Evolutionary conservation across 2,329 filamentous ascomycete species (phyloP), one percentile per base, ranked within the genome.

Genomic region (Colletotrichum chlorophyti): DNA sequence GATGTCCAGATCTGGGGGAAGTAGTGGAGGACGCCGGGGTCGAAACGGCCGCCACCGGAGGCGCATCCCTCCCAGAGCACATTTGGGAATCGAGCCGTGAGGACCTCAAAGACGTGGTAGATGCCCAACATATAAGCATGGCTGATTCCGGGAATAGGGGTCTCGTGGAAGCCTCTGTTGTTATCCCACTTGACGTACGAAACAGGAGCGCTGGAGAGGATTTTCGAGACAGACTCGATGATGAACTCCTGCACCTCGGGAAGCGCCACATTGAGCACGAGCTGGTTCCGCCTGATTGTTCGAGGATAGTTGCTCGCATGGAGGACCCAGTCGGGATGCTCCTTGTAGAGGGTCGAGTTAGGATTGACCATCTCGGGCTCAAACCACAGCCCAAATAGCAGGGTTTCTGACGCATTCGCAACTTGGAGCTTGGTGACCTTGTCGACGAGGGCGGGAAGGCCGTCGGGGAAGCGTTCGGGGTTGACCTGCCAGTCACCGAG

Each of bases 321-420:
- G 49, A 89, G 65, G 3, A 77, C 84, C 86, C 86, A 89, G 53
- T 89, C 85, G 0, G 86, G 86, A 62, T 89, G 86, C 40, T 83
- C 72, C 1, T 78, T 69, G 66, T 89, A 89, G 2, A 89, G 74
- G 2, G 75, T 79, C 0, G 86, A 88, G 50, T 85, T 82, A 2
- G 83, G 81, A 54, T 85, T 87, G 46, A 88, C 81, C 87, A 89
- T 89, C 64, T 89, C 86, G 0, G 85, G 86, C 66, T 89, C 87
- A 2, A 89, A 77, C 86, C 86, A 89, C 4, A 89, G 76, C 14
- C 86, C 86, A 62, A 89, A 89, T 11, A 79, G 75, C 42, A 89
- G 68, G 2, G 80, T 75, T 0, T 74, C 72, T 0, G 77, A 75
- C 0, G 80, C 75, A 26, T 82, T 79, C 3, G 76, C 69, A 0